Base-by-base conservation (phyloP, 495 filamentous ascomycete genomes). In the Gamarada debralockiae region DNA sequence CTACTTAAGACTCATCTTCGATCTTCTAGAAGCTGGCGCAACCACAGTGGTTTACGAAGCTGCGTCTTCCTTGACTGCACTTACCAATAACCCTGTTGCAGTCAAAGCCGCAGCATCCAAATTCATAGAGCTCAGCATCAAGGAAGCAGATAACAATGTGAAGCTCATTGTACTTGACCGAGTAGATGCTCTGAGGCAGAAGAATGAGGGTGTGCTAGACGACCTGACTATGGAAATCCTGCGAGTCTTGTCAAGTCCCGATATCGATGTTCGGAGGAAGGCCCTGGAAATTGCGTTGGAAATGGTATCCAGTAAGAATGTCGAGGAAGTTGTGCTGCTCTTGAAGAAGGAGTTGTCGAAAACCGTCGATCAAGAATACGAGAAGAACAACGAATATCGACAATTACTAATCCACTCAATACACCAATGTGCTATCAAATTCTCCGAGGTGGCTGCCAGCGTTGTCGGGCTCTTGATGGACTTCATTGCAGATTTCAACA, bases 391-490 rank as follows among this genome's bases (percentile, higher is more conserved):
- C 72, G 93, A 98, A 68, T 97, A 99, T 67, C 87, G 95, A 56
- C 90, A 93, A 67, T 76, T 97, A 2, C 76, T 99, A 43, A 96
- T 99, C 58, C 90, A 97, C 67, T 89, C 91, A 42, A 97, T 99
- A 63, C 95, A 99, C 69, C 89, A 89, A 64, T 97, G 92, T 67
- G 95, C 95, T 52, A 96, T 99, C 74, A 96, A 93, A 65, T 97
- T 97, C 72, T 97, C 95, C 3, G 95, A 97, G 68, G 90, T 97
- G 47, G 95, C 95, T 43, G 89, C 92, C 33, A 96, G 89, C 65
- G 95, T 97, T 41, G 95, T 99, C 50, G 95, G 90, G 51, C 77
- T 96, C 7, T 73, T 99, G n/a, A 99, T 99, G 92, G 93, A 99
- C 64, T 97, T 97, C 65, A 97, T 99, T 65, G 90, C 87, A 49